Evolutionary conservation across 2,329 filamentous ascomycete species (phyloP).

Genomic region (Magnaporthiopsis incrustans): DNA sequence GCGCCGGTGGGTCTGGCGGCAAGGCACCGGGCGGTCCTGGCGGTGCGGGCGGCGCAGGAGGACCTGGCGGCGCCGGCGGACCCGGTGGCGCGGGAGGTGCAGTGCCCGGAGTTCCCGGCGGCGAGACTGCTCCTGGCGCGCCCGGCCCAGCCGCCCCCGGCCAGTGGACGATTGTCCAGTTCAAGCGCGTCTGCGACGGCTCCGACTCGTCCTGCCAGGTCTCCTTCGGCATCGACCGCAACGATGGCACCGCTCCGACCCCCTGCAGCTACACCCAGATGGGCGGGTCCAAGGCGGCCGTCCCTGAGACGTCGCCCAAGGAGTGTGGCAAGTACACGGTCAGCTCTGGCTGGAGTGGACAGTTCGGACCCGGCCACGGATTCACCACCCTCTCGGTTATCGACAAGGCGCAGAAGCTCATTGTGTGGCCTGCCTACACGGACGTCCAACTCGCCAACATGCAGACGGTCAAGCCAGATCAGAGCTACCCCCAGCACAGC

Average conservation of each 20-base stretch:
- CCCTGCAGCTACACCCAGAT: conserved; percentile 31
- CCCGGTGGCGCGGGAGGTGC: conserved; percentile 10
- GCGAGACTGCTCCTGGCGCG: conserved; percentile 4
- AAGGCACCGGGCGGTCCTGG: too few relatives aligned
- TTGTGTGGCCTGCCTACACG: conserved; percentile 45
- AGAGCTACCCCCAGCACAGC: conserved; percentile 23
- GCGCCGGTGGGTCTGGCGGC: too few relatives aligned
- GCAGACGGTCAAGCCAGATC: conserved; percentile 39
- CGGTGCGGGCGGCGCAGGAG: neutral
- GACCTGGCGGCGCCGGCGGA: neutral
- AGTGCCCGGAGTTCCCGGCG: neutral
- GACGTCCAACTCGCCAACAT: conserved; percentile 39
- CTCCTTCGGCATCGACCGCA: conserved; percentile 34
- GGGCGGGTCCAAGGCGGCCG: conserved; percentile 25
- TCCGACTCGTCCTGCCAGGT: conserved; percentile 33
- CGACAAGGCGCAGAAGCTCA: conserved; percentile 32
- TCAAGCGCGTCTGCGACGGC: conserved; percentile 31
- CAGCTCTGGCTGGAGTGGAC: conserved; percentile 46
- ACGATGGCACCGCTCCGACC: conserved; percentile 17
- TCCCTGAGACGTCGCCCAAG: conserved; percentile 22
- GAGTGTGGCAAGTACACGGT: conserved; percentile 42
- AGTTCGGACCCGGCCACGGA: conserved; percentile 42
- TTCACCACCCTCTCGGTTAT: conserved; percentile 49
- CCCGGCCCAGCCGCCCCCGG: conserved; percentile 7
- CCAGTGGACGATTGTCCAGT: conserved; percentile 36